Conservation (phyloP, 1,284 basidiomycete species). For the Polyporus tsugae region DNA sequence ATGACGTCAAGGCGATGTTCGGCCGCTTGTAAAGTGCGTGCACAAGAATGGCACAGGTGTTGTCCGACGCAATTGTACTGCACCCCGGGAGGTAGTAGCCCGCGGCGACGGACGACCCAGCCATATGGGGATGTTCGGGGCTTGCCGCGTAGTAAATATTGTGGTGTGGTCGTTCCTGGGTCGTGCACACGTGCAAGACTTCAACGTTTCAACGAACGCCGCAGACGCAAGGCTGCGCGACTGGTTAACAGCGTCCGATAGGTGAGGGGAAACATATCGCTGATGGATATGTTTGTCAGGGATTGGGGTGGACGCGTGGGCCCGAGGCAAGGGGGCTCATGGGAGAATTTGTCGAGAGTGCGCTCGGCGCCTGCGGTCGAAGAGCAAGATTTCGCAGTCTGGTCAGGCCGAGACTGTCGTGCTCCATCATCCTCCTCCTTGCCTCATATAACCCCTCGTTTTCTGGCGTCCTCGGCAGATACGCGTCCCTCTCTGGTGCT, state of each 20-base stretch:
- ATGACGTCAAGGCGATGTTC: constrained; percentile 11
- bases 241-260: background rate
- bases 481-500: constrained; percentile 13
- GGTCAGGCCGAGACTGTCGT: constrained; percentile 37
- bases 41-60: background rate
- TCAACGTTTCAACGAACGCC: background rate
- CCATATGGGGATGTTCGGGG: constrained; percentile 22
- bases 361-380: constrained; percentile 23
- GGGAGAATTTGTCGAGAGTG: constrained; percentile 22
- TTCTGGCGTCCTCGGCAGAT: constrained; percentile 13
- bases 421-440: constrained; percentile 25
- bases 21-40: constrained; percentile 2
- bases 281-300: constrained; percentile 5
- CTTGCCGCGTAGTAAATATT: background rate
- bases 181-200: background rate
- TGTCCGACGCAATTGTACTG: background rate
- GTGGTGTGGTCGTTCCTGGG: background rate
- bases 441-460: constrained; percentile 31
- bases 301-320: constrained; percentile 8
- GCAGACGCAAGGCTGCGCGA: background rate
- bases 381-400: constrained; percentile 25
- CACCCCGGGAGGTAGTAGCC: too few relatives aligned
- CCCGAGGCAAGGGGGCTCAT: constrained; percentile 16
- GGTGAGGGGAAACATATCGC: background rate
- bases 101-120: too few relatives aligned